Base-by-base conservation (phyloP, 2,329 filamentous ascomycete genomes). In the Colletotrichum higginsianum region DNA sequence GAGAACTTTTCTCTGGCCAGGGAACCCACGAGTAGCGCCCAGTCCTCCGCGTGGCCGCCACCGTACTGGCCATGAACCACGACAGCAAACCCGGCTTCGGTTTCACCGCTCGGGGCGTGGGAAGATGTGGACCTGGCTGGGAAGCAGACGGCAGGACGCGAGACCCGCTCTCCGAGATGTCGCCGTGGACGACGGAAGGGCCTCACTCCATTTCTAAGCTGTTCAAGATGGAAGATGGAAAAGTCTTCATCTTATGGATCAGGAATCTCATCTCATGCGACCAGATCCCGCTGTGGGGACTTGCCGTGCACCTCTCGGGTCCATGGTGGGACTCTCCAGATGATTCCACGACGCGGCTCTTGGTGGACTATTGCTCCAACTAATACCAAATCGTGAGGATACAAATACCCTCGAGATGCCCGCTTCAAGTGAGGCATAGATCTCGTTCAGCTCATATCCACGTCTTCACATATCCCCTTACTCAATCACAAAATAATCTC, bases 151-250 rank as follows among this genome's bases (percentile, higher is more conserved):
- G 64, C 30, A 49, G 30, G 47, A 40, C 40, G 35, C 12, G 56
- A 21, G 68, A 63, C 68, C 65, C 68, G 50, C 68, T 62, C 58
- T 52, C 68, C 65, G 68, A 71, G 58, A 58, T 71, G 64, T 71
- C 68, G 58, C 68, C 68, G 68, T 68, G n/a, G 23, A 57, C n/a
- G 46, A 40, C 53, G 61, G 47, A 52, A 16, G 50, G 21, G 58
- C 38, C 21, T 42, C 57, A 46, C 21, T 42, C 57, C 40, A 71
- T 68, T 67, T 53, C 52, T 63, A 63, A 68, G 50, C 68, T 26
- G 50, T 21, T 26, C 64, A 38, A 30, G 26, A 38, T 23, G 38
- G 52, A 38, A 30, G 26, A 38, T 18, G 38, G 44, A 38, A 71
- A 68, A 46, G 56, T 68, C 65, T 63, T 71, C 65, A 30, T 52